Evolutionary conservation across 768 basidiomycete species (phyloP), one percentile per base, ranked within the genome.

Genomic region (Boletus rubescentipes): DNA sequence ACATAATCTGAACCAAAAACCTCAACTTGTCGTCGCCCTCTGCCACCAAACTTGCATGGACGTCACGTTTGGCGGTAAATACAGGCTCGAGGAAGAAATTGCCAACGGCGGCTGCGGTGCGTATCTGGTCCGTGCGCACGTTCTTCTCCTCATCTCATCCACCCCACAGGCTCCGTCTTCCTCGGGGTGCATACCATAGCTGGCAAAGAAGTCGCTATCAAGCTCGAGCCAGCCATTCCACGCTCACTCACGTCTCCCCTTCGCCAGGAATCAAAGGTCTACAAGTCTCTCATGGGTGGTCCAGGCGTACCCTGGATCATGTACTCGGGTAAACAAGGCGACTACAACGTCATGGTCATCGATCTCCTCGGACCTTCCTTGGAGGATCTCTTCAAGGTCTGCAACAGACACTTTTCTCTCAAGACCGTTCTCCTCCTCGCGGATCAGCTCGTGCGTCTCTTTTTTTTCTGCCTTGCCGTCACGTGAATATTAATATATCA

Each of bases 281-380:
- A 95, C 80, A 93, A 92, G 75, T 86, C 87, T 0, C 81, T 95
- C 57, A 89, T 89, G 79, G 92, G 93, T 39, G 91, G 89, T 44
- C 84, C 87, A 26, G 92, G 92, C 37, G 89, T 95, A 0, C 92
- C 92, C 1, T 93, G 90, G 84, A 89, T 94, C 58, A 86, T 93
- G 78, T 93, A 91, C 85, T 91, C 87, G 5, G 93, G 93, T 30
- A 87, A 83, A 56, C 87, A 95, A 66, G 95, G 89, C 30, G 86
- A 94, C 71, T 98, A 94, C 75, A 98, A 98, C 67, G 94, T 98
- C 63, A 91, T 99, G 81, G 91, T 98, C 66, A 93, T 98, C 66
- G 96, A 98, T 77, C 82, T 98, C 26, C 82, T 99, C 36, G 96
- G 96, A 0, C 93, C 95, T 4, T 87, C 86, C 3, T 76, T 93